A percentile compares a stretch with the other conserved stretches of the same genome.
Conservation (phyloP, 2,329 filamentous ascomycete genomes). For the Pseudocercospora macadamiae region DNA sequence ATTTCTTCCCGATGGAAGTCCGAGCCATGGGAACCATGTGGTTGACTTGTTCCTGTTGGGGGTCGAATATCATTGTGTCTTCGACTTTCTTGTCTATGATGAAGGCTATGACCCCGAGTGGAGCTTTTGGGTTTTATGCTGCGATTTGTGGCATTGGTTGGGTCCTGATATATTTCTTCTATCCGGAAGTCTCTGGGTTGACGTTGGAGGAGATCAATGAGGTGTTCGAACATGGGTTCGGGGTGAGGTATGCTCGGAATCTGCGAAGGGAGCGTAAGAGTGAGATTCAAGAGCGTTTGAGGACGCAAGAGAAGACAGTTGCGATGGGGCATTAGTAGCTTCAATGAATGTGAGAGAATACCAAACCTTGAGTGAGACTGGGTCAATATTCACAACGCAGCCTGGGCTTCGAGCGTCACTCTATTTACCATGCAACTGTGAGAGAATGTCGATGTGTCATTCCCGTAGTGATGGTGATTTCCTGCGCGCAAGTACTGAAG, state of each 20-base stretch:
- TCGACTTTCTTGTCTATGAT: constrained; percentile 45
- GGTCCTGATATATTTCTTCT: constrained; percentile 42
- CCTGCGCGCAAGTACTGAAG: background rate
- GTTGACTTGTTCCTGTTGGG: constrained; percentile 38
- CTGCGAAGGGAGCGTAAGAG: background rate
- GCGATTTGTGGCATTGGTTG: constrained; percentile 46
- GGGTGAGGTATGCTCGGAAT: constrained; percentile 26
- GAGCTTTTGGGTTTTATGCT: constrained; percentile 47
- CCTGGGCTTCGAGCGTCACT: too few species aligned
- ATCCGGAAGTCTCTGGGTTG: constrained; percentile 45
- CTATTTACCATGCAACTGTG: background rate
- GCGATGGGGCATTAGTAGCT: constrained; percentile 10
- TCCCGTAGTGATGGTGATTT: background rate
- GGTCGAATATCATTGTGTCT: constrained; percentile 36
- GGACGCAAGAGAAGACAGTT: constrained; percentile 17
- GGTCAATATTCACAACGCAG: too few species aligned
- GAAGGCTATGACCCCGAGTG: constrained; percentile 42
- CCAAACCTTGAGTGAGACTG: too few species aligned
- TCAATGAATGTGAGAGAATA: too few species aligned
- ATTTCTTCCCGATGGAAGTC: constrained; percentile 43
- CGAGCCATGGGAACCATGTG: constrained; percentile 44
- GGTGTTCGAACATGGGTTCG: constrained; percentile 42
- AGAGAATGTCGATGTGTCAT: background rate
- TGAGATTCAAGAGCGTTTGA: constrained; percentile 9
- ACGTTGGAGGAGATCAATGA: constrained; percentile 41